Evolutionary conservation across 148 eudicot species (phyloP).

Genomic region (Rhododendron vialii): DNA sequence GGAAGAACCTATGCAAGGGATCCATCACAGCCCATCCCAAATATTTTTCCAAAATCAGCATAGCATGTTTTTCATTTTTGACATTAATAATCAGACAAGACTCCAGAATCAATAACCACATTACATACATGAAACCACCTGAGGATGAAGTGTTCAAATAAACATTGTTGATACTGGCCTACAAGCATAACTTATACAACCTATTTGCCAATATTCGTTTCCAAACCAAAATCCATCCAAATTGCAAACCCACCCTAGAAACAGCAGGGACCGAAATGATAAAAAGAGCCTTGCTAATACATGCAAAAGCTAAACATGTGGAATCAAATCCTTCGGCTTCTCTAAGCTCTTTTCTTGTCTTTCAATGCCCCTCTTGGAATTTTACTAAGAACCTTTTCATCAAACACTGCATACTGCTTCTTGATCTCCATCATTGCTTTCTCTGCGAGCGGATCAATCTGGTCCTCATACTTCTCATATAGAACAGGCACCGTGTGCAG

Average conservation of each 20-base stretch:
- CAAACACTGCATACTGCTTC: conserved; percentile 65
- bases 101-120: background rate
- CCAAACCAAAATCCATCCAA: background rate
- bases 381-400: conserved; percentile 66
- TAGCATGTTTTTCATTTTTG: background rate
- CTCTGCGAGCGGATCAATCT: conserved; percentile 58
- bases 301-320: background rate
- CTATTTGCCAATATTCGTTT: background rate
- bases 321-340: background rate
- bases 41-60: background rate
- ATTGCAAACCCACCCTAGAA: background rate
- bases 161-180: background rate
- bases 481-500: conserved; percentile 70
- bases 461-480: conserved; percentile 69
- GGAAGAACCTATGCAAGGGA: background rate
- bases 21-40: background rate
- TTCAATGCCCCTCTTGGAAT: conserved; percentile 57
- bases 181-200: background rate
- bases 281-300: background rate
- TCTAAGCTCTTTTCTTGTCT: conserved; percentile 56
- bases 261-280: background rate
- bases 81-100: background rate
- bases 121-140: background rate
- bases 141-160: background rate
- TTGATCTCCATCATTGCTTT: conserved; percentile 54